Conservation (phyloP, 192 early-diverging fungal genomes). For the Coemansia sp. region DNA sequence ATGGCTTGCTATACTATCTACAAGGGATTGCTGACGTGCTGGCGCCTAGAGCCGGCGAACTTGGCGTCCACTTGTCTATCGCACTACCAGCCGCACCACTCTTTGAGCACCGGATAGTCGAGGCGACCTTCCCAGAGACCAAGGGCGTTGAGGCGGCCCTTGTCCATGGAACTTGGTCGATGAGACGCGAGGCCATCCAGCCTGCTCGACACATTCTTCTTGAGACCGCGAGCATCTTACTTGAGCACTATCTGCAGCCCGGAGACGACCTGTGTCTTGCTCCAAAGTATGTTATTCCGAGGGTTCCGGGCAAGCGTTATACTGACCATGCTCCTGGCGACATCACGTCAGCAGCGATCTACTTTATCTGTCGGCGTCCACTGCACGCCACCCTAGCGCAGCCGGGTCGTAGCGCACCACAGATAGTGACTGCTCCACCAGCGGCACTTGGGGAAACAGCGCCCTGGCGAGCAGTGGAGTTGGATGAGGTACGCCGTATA, state of each 20-base stretch:
- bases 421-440: background rate
- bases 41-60: slow-evolving; percentile 38
- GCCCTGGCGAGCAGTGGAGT: background rate
- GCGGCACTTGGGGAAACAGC: background rate
- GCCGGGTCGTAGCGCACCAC: background rate
- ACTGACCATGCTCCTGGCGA: background rate
- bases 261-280: slow-evolving; percentile 28
- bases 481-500: background rate
- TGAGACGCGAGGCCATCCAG: slow-evolving; percentile 11
- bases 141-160: slow-evolving; percentile 1
- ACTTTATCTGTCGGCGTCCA: slow-evolving; percentile 15
- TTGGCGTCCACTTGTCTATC: slow-evolving; percentile 22
- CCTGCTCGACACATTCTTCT: slow-evolving; percentile 32
- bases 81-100: slow-evolving; percentile 24
- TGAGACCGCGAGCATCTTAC: slow-evolving; percentile 23
- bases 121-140: slow-evolving; percentile 9
- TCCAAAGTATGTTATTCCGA: slow-evolving; percentile 6
- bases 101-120: slow-evolving; percentile 11
- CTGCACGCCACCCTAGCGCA: background rate
- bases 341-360: slow-evolving; percentile 12
- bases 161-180: slow-evolving; percentile 22
- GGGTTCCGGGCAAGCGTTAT: background rate
- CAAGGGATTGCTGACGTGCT: slow-evolving; percentile 44
- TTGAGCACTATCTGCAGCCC: slow-evolving; percentile 34
- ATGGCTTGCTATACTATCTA: slow-evolving; percentile 23